phyloP scores from a whole-genome alignment of 345 rosid species.

The Gossypium anomalum region DNA sequence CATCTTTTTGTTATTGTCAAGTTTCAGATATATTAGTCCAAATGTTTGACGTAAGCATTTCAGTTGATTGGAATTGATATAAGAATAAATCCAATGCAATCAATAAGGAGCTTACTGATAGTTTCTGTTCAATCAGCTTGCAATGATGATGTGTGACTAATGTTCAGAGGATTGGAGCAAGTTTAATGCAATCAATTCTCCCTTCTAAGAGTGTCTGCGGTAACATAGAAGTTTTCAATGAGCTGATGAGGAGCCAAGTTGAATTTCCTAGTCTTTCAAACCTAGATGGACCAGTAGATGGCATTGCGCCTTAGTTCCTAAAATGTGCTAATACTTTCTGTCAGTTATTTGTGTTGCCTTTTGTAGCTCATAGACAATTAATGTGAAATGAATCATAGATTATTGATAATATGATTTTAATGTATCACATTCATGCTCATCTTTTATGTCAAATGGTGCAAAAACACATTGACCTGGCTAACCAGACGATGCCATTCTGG shows the following conservation, averaged over 20 bases:
- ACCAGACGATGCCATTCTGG: background rate
- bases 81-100: slow-evolving; percentile 18
- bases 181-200: slow-evolving; percentile 35
- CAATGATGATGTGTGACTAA: slow-evolving; percentile 91
- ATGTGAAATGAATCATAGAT: slow-evolving; percentile 13
- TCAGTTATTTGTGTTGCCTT: background rate
- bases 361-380: slow-evolving; percentile 6
- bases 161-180: slow-evolving; percentile 54
- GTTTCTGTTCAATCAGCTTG: slow-evolving; percentile 70
- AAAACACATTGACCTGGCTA: background rate
- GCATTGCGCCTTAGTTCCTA: background rate
- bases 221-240: slow-evolving; percentile 31
- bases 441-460: slow-evolving; percentile 14
- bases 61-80: slow-evolving; percentile 10
- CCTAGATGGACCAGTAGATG: slow-evolving; percentile 21
- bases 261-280: slow-evolving; percentile 22
- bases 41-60: background rate
- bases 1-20: background rate
- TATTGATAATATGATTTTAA: background rate
- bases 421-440: slow-evolving; percentile 12
- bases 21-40: background rate
- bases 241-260: slow-evolving; percentile 29
- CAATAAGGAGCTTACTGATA: slow-evolving; percentile 40
- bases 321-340: slow-evolving; percentile 1
- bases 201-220: slow-evolving; percentile 22